A percentile compares a stretch with the other conserved stretches of the same genome.
Conservation (phyloP, 106 monocot species). For the Dioscorea zingiberensis region DNA sequence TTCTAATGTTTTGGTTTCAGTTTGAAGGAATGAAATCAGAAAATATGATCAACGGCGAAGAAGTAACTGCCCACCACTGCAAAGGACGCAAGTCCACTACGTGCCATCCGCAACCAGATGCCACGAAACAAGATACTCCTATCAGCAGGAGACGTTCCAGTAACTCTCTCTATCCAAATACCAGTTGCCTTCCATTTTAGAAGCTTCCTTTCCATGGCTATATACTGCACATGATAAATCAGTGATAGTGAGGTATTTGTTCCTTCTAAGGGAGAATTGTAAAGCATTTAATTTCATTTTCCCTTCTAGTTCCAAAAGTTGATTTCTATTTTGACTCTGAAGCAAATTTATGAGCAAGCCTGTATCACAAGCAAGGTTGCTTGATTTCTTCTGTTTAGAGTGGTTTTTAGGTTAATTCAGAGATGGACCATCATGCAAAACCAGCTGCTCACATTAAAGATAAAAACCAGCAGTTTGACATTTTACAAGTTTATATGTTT, state of each 20-base stretch:
- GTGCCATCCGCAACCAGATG: conserved; percentile 63
- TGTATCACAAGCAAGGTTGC: too few species aligned
- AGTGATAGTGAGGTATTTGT: not conserved
- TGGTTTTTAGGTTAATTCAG: too few species aligned
- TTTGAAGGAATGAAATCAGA: conserved; percentile 14
- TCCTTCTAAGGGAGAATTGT: not conserved
- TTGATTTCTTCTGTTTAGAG: too few species aligned
- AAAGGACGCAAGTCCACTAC: conserved; percentile 77
- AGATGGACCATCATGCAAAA: too few species aligned
- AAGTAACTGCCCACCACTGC: conserved; percentile 74
- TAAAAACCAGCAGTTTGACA: too few species aligned
- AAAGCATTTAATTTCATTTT: too few species aligned
- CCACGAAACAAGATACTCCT: conserved; percentile 72
- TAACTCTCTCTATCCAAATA: conserved; percentile 76
- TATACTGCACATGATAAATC: conserved; percentile 50
- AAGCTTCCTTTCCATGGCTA: conserved; percentile 76
- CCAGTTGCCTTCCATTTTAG: conserved; percentile 77
- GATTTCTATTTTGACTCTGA: too few species aligned
- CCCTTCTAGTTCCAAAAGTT: too few species aligned
- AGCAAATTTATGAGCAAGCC: too few species aligned
- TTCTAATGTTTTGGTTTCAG: not conserved
- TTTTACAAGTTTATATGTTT: too few species aligned
- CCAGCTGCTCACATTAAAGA: too few species aligned
- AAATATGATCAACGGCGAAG: conserved; percentile 45
- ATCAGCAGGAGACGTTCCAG: conserved; percentile 77